phyloP scores from a whole-genome alignment of 176 grass and related monocot genomes.

The Raddia distichophylla region DNA sequence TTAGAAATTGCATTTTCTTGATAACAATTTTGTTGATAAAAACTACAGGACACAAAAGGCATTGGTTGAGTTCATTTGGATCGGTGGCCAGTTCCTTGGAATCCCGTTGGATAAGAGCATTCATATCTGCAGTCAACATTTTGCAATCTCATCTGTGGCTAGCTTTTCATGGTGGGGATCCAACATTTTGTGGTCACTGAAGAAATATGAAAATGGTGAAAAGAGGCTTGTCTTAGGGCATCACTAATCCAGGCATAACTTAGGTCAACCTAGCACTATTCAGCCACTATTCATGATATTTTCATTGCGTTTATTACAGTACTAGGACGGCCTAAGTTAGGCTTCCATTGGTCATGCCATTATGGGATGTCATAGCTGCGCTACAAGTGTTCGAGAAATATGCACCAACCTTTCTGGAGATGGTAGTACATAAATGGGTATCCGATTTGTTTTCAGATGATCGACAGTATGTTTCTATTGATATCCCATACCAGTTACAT shows the following conservation, averaged over 20 bases:
- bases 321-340: too few species aligned
- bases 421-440: conserved; percentile 61
- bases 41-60: conserved; percentile 77
- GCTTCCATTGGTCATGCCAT: too few species aligned
- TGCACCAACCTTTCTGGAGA: conserved; percentile 53
- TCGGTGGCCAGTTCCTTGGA: conserved; percentile 70
- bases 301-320: too few species aligned
- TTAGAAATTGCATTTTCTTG: conserved; percentile 1
- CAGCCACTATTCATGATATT: too few species aligned
- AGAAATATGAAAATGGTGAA: conserved; percentile 64
- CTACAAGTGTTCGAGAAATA: conserved; percentile 57
- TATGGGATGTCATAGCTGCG: conserved; percentile 71
- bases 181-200: conserved; percentile 65
- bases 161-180: conserved; percentile 63
- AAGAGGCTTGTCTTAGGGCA: conserved; percentile 37
- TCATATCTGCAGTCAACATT: conserved; percentile 32
- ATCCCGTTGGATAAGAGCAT: conserved; percentile 55
- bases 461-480: conserved; percentile 36
- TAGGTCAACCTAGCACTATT: too few species aligned
- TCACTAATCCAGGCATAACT: too few species aligned
- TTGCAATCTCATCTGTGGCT: conserved; percentile 12
- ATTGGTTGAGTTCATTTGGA: conserved; percentile 79
- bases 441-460: conserved; percentile 52
- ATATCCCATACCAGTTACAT: conserved; percentile 29
- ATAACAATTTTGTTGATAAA: conserved; percentile 29